These are phyloP conservation scores for Pythium sp. DNA, from an alignment of 352 stramenopile genomes.

Conservation along the genomic window DNA sequence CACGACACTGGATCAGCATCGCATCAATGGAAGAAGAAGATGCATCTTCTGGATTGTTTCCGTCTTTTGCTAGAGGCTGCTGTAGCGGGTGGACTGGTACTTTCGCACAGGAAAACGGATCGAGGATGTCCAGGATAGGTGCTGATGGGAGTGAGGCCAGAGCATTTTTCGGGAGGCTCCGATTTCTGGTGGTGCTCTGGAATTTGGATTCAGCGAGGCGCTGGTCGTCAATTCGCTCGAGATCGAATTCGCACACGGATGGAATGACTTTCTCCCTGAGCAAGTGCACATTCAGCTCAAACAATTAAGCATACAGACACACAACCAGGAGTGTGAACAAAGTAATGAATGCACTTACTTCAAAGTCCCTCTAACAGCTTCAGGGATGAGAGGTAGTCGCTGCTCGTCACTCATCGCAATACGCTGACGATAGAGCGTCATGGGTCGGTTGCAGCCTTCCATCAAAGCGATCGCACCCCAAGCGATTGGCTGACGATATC, in stretches of 20 bases:
- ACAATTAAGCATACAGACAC: not conserved
- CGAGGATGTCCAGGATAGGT: conserved; percentile 25
- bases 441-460: conserved; percentile 39
- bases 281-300: not conserved
- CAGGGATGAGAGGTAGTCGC: conserved; percentile 45
- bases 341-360: conserved; percentile 28
- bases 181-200: conserved; percentile 7
- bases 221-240: conserved; percentile 47
- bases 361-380: conserved; percentile 46
- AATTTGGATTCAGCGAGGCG: conserved; percentile 44
- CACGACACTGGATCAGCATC: conserved; percentile 29
- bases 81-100: not conserved
- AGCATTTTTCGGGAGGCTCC: conserved; percentile 3
- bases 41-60: not conserved
- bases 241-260: conserved; percentile 52
- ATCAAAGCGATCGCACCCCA: conserved; percentile 54
- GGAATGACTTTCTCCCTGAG: conserved; percentile 50
- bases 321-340: not conserved
- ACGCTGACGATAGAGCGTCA: conserved; percentile 68
- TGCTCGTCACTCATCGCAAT: conserved; percentile 57
- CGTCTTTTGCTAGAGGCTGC: not conserved
- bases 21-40: not conserved
- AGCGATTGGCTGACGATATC: conserved; percentile 52
- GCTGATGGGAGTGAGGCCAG: not conserved
- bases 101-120: conserved; percentile 30